phyloP scores from a whole-genome alignment of 192 early-diverging fungal species.

The Podila clonocystis region DNA sequence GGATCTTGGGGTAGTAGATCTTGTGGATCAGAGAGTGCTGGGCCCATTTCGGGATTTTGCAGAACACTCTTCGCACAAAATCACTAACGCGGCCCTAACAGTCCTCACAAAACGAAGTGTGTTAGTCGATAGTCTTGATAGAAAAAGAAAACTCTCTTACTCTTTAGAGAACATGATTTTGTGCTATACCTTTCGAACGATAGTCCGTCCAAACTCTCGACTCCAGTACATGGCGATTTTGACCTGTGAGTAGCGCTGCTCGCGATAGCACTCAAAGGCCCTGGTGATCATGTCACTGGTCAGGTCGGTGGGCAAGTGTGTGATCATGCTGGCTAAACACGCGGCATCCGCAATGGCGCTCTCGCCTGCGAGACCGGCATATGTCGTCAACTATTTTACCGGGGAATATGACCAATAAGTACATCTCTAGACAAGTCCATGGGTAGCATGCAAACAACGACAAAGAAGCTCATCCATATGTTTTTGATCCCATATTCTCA shows the following conservation, averaged over 20 bases:
- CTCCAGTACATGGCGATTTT: slow-evolving; percentile 1
- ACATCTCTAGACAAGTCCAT: too few species aligned
- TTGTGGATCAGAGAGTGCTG: neutral
- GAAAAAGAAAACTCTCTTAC: neutral
- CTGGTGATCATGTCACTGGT: neutral
- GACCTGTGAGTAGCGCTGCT: neutral
- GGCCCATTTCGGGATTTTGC: neutral
- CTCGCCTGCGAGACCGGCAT: slow-evolving; percentile 1
- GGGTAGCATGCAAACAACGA: too few species aligned
- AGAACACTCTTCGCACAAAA: neutral
- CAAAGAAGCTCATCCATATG: too few species aligned
- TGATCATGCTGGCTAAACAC: slow-evolving; percentile 2
- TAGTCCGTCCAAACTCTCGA: neutral
- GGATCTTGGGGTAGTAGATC: slow-evolving; percentile 4
- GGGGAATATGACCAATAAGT: too few species aligned
- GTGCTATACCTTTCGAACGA: neutral
- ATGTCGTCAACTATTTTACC: neutral
- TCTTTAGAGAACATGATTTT: neutral
- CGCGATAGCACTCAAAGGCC: neutral
- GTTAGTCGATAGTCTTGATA: too few species aligned
- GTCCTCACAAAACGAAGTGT: neutral
- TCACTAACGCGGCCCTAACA: neutral
- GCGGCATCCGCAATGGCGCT: neutral
- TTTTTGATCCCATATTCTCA: too few species aligned
- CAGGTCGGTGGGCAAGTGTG: neutral